Evolutionary conservation across 2,329 filamentous ascomycete species (phyloP), one percentile per base, ranked within the genome.

Genomic region (Torrubiella hemipterigena): DNA sequence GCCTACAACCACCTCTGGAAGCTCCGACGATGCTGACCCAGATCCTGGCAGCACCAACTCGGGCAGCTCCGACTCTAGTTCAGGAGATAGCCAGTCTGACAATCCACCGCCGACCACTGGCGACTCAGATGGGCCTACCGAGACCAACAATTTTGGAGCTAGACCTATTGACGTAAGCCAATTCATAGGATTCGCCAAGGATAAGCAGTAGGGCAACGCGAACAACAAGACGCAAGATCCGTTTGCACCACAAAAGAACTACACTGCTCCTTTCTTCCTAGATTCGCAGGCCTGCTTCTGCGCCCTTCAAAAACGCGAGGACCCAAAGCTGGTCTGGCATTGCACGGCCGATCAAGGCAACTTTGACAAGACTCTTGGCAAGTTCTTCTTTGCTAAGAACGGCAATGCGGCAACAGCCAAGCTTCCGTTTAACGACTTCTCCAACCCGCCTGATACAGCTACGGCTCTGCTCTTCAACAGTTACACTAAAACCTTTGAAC

Each of bases 321-420:
- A 32, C 30, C 31, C 34, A 6, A 30, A 41, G 17, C 42, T 46
- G 9, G 45, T 47, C n/a, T 64, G 60, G 60, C 57, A 60, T 36
- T 64, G 60, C 37, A 55, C 62, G 18, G 59, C 60, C 10, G 59
- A 63, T 35, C 59, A 61, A 38, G 61, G 56, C 0, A 43, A 59
- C 26, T 48, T 59, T 2, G 60, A 60, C 32, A 38, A 35, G 3
- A 45, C 46, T 13, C 55, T 42, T 14, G 49, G 43, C 4, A 60
- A 59, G 5, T 63, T 61, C 35, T 64, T 59, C 60, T 64, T 59
- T 36, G 45, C 50, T 10, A 44, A 51, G 16, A 31, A 46, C 3
- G 42, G 52, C 15, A 44, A 38, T 9, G 47, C 34, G 11, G 38
- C 9, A 17, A 42, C 38, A 3, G 22, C 46, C 16, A 33, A 43